phyloP scores from a whole-genome alignment of 2,329 filamentous ascomycete genomes.

The Pseudogymnoascus sp. region DNA sequence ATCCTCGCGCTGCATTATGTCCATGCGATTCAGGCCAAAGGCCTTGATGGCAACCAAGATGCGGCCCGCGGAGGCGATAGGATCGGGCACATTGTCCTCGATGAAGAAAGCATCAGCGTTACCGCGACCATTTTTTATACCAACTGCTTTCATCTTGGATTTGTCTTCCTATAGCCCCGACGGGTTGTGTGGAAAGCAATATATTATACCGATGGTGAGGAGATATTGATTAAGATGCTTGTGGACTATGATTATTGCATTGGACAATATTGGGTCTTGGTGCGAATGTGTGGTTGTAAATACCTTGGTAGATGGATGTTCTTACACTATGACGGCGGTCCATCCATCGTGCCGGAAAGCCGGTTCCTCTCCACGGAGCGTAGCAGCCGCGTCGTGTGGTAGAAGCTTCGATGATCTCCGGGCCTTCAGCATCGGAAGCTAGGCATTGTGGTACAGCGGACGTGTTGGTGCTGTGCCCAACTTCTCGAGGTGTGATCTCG shows the following conservation, averaged over 20 bases:
- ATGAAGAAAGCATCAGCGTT: constrained; percentile 51
- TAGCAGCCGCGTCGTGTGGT: neutral
- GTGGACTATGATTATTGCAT: neutral
- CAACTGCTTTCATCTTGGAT: neutral
- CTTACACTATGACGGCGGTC: neutral
- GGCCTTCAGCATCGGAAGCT: neutral
- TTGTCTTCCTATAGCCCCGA: neutral
- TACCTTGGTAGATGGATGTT: neutral
- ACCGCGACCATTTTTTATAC: constrained; percentile 48
- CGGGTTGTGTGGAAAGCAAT: neutral
- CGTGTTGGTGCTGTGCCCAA: neutral
- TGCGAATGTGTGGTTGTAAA: neutral
- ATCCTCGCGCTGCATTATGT: constrained; percentile 67
- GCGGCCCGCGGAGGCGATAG: constrained; percentile 47
- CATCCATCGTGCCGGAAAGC: neutral
- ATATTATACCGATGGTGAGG: neutral
- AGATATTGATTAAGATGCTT: neutral
- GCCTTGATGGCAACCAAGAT: constrained; percentile 73
- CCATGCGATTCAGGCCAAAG: constrained; percentile 83
- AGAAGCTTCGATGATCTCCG: neutral
- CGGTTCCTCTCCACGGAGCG: neutral
- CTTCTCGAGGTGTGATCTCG: neutral
- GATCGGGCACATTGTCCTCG: constrained; percentile 42
- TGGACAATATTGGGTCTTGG: neutral
- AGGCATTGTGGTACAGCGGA: neutral